A percentile compares a stretch with the other conserved stretches of the same genome.
Conservation (phyloP, 228 moss, liverwort and hornwort genomes). For the Sphagnum magellanicum region DNA sequence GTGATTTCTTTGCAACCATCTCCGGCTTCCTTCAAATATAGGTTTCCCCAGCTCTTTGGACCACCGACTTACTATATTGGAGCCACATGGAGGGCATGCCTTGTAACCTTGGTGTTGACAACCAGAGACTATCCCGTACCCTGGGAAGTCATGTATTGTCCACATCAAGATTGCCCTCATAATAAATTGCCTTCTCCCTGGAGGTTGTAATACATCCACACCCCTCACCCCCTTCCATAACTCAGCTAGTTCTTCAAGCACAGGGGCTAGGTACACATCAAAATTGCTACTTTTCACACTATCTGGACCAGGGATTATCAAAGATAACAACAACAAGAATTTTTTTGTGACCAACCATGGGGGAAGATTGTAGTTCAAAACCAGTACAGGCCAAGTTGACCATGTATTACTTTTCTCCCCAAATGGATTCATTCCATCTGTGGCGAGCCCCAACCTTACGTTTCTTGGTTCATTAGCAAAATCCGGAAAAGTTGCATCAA, state of each 20-base stretch:
- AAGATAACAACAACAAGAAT: background rate
- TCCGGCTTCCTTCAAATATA: too few relatives aligned
- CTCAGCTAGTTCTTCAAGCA: background rate
- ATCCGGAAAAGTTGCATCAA: background rate
- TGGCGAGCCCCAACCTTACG: background rate
- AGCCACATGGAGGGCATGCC: too few relatives aligned
- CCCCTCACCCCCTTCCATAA: background rate
- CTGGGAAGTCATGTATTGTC: too few relatives aligned
- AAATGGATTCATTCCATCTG: background rate
- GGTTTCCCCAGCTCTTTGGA: too few relatives aligned
- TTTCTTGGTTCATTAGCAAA: background rate
- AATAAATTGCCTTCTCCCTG: too few relatives aligned
- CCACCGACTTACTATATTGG: too few relatives aligned
- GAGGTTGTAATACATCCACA: too few relatives aligned
- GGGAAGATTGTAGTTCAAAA: background rate
- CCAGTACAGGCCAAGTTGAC: background rate
- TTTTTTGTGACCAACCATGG: background rate
- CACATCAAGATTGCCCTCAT: too few relatives aligned
- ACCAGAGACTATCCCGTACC: too few relatives aligned
- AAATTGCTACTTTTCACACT: background rate
- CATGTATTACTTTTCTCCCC: background rate
- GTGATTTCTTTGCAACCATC: too few relatives aligned
- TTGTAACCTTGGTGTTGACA: too few relatives aligned
- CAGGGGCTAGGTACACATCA: background rate
- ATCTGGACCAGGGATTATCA: background rate